Evolutionary conservation across 2,329 filamentous ascomycete species (phyloP).

Genomic region (Hawksworthiomyces lignivorus): DNA sequence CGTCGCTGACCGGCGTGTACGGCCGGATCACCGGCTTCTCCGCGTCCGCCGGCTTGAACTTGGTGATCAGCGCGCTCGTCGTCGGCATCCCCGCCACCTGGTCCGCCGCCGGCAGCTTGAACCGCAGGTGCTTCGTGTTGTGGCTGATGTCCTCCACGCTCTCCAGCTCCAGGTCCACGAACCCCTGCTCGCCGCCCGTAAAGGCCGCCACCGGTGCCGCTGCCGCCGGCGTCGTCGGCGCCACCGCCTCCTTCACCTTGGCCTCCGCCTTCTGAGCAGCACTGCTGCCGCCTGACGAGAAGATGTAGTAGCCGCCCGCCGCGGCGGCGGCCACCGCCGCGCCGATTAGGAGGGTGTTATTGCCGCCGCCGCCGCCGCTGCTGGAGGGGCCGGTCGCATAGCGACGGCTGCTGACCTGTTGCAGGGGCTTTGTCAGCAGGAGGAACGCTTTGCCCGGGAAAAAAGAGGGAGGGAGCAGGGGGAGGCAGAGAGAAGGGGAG

Average conservation of each 20-base stretch:
- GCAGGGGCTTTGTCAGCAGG: too few relatives aligned
- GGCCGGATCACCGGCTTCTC: slow-evolving; percentile 84
- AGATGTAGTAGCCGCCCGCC: slow-evolving; percentile 49
- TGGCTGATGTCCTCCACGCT: slow-evolving; percentile 75
- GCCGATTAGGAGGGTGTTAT: slow-evolving; percentile 54
- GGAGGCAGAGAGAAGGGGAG: background rate
- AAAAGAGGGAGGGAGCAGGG: background rate
- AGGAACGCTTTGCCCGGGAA: too few relatives aligned
- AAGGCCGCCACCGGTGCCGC: slow-evolving; percentile 44
- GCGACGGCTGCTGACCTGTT: slow-evolving; percentile 41
- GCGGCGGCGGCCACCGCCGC: slow-evolving; percentile 49
- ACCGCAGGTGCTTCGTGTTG: slow-evolving; percentile 91
- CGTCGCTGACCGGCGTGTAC: slow-evolving; percentile 87
- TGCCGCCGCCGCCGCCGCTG: slow-evolving; percentile 31
- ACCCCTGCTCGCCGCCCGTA: slow-evolving; percentile 83
- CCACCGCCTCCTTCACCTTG: slow-evolving; percentile 35
- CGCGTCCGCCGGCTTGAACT: slow-evolving; percentile 69
- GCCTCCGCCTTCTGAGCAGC: slow-evolving; percentile 50
- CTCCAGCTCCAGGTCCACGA: slow-evolving; percentile 71
- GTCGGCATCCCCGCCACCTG: slow-evolving; percentile 75
- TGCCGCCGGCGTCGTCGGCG: slow-evolving; percentile 25
- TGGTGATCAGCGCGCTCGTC: slow-evolving; percentile 83
- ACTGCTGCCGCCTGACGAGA: slow-evolving; percentile 32
- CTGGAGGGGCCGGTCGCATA: slow-evolving; percentile 63
- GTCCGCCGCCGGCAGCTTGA: slow-evolving; percentile 77